Conservation (phyloP, 805 yeast genomes). For the Starmerella stigmatis region DNA sequence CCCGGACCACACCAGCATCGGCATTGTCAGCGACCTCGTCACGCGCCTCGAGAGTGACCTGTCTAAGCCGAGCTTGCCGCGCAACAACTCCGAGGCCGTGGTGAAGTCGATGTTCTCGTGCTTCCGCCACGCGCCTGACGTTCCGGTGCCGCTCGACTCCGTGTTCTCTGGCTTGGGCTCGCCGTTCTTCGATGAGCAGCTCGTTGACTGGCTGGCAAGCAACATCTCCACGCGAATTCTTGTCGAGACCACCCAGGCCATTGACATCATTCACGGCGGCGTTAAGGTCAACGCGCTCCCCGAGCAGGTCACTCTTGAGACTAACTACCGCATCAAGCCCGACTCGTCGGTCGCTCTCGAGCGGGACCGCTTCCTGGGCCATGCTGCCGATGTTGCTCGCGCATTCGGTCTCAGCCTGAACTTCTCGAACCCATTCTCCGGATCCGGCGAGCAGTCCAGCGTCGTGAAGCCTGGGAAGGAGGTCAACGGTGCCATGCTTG, state of each 20-base stretch:
- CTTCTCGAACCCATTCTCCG: slow-evolving; percentile 14
- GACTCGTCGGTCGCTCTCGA: slow-evolving; percentile 42
- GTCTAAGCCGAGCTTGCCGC: slow-evolving; percentile 25
- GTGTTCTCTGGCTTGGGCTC: slow-evolving; percentile 11
- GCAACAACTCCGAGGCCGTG: slow-evolving; percentile 43
- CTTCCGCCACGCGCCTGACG: slow-evolving; percentile 35
- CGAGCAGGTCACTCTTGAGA: slow-evolving; percentile 43
- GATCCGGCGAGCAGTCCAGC: slow-evolving; percentile 32
- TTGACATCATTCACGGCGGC: slow-evolving; percentile 60
- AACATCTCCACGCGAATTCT: slow-evolving; percentile 31
- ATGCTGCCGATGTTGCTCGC: slow-evolving; percentile 35
- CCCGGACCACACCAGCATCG: slow-evolving; percentile 73
- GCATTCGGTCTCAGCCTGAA: slow-evolving; percentile 38
- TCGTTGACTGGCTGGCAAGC: slow-evolving; percentile 17
- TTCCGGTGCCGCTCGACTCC: slow-evolving; percentile 1
- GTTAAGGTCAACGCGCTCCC: slow-evolving; percentile 69
- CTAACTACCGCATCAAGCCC: slow-evolving; percentile 56
- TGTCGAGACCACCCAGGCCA: slow-evolving; percentile 56
- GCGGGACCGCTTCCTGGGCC: slow-evolving; percentile 31
- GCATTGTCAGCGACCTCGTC: slow-evolving; percentile 54
- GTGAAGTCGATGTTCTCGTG: slow-evolving; percentile 49
- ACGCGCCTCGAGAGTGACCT: slow-evolving; percentile 43
- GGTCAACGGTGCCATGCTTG: slow-evolving; percentile 31
- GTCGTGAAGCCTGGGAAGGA: slow-evolving; percentile 29
- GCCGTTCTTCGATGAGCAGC: slow-evolving; percentile 13